phyloP scores from a whole-genome alignment of 2,329 filamentous ascomycete species.

The Cladosporium sp. region DNA sequence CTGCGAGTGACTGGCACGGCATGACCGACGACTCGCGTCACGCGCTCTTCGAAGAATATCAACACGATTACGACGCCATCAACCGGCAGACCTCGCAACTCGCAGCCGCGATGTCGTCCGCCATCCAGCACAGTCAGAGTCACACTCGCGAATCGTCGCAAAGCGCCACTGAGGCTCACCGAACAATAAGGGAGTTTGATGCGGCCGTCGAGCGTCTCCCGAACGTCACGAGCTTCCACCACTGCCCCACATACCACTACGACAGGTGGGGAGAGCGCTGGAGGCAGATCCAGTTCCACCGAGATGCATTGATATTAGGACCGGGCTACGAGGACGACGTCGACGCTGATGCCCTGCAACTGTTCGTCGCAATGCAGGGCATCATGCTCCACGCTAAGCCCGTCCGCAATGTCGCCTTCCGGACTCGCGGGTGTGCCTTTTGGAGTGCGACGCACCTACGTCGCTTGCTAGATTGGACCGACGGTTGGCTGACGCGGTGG shows the following conservation, averaged over 20 bases:
- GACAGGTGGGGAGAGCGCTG: not conserved
- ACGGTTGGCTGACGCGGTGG: not conserved
- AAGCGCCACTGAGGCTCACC: not conserved
- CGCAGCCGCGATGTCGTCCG: not conserved
- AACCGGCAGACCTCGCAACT: not conserved
- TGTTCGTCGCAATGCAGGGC: not conserved
- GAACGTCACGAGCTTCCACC: not conserved
- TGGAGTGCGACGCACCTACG: not conserved
- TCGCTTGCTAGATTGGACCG: not conserved
- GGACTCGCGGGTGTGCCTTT: not conserved
- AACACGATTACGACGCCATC: not conserved
- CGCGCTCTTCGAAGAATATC: not conserved
- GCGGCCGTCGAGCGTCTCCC: not conserved
- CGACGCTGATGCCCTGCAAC: not conserved
- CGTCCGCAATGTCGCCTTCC: not conserved
- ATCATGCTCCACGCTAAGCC: not conserved
- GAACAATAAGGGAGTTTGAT: not conserved
- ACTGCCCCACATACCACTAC: not conserved
- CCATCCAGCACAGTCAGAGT: not conserved
- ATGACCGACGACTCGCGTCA: conserved; percentile 1
- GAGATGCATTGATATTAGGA: not conserved
- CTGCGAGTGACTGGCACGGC: not conserved
- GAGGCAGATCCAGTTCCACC: not conserved
- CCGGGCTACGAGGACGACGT: not conserved
- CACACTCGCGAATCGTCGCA: not conserved